Evolutionary conservation across 2,329 filamentous ascomycete genomes (phyloP), one percentile per base, ranked within the genome.

Genomic region (Raffaelea arxii): DNA sequence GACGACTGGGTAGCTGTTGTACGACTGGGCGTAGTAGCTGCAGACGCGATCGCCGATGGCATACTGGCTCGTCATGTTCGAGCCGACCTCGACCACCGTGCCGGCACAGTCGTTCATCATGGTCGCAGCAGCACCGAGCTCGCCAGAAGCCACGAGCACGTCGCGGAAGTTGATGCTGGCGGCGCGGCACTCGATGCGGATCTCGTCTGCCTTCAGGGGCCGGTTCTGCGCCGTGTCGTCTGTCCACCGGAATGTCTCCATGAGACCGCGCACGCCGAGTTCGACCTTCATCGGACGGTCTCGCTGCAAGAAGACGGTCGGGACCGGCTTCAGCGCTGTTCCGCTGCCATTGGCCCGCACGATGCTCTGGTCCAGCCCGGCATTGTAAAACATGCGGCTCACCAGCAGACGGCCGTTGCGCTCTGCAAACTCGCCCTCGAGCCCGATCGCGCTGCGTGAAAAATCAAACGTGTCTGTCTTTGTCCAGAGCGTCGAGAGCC

Each of bases 141-240:
- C 21, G 39, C 39, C 39, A 10, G 39, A 14, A 6, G 39, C 39
- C 10, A 24, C 24, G 21, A 41, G n/a, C n/a, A 41, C 16, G 39
- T 41, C 39, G 22, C 39, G 39, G 39, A 41, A 41, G 39, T 41
- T 41, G 39, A 41, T 21, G 21, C 21, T 14, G 39, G 39, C 39
- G 22, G 22, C 22, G 39, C 24, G 21, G 22, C 22, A 16, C 14
- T n/a, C 16, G n/a, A 41, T 24, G n/a, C 21, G 16, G 39, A 41
- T n/a, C 22, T 41, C 21, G 7, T 9, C 23, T 5, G 39, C 22
- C 21, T 25, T 25, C 12, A 41, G 11, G 21, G 10, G 22, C 10
- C 19, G 4, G 3, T 22, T 16, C 9, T 30, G 9, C 16, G 9
- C 27, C 5, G 14, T 10, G 10, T 24, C 21, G 23, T 25, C 39